A percentile compares a stretch with the other conserved stretches of the same genome.
Conservation (phyloP, 805 yeast genomes). For the Teunomyces cretensis region DNA sequence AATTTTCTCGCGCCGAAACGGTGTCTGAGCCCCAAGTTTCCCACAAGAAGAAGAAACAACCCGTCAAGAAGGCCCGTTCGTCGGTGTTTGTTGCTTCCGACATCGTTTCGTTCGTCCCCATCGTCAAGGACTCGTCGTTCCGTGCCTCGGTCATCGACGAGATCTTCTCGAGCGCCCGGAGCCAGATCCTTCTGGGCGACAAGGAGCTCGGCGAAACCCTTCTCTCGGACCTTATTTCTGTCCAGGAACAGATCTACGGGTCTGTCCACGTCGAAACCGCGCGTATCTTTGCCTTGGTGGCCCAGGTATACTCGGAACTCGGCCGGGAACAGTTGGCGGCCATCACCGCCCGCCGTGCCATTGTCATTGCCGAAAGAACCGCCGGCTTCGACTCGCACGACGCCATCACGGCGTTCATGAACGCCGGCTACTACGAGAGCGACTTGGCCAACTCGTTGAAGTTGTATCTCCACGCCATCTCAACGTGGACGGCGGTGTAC, state of each 20-base stretch:
- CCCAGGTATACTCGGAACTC: conserved; percentile 64
- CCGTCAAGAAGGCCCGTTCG: conserved; percentile 31
- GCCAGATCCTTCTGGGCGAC: conserved; percentile 40
- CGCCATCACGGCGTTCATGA: conserved; percentile 66
- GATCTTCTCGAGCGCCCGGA: conserved; percentile 63
- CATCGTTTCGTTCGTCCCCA: conserved; percentile 67
- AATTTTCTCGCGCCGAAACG: too few species aligned
- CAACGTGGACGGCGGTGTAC: conserved; percentile 56
- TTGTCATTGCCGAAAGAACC: conserved; percentile 73
- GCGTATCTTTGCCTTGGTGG: conserved; percentile 60
- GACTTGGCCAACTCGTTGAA: conserved; percentile 61
- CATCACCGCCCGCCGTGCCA: conserved; percentile 64
- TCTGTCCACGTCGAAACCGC: conserved; percentile 77
- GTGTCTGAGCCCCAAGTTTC: too few species aligned
- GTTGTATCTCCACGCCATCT: conserved; percentile 58
- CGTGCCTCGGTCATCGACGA: conserved; percentile 71
- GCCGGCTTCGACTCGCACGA: conserved; percentile 80
- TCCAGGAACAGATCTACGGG: conserved; percentile 85
- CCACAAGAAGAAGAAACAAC: conserved; percentile 29
- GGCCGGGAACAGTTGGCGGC: conserved; percentile 60
- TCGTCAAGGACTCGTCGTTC: conserved; percentile 69
- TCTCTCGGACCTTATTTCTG: conserved; percentile 65
- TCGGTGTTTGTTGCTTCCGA: conserved; percentile 60
- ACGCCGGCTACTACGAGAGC: conserved; percentile 72
- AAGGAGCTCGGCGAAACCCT: conserved; percentile 59